Percentiles rank a stretch among this genome's conserved stretches.
phyloP scores from a whole-genome alignment of 768 basidiomycete genomes.

The Mrakia blollopis region DNA sequence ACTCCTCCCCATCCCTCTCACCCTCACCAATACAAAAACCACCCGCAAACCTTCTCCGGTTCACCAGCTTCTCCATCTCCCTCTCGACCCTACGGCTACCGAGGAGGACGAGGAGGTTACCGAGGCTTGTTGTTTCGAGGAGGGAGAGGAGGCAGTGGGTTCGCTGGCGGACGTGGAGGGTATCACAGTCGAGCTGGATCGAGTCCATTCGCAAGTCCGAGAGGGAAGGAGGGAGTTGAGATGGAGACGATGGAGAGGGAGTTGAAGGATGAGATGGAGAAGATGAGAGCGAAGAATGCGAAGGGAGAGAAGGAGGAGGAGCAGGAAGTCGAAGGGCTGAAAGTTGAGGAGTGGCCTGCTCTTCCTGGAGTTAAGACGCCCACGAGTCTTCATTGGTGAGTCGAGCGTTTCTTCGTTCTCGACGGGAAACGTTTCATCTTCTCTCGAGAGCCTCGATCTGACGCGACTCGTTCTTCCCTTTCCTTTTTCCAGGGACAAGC shows the following conservation, averaged over 20 bases:
- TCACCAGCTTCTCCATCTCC: not conserved
- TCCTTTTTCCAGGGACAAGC: not conserved
- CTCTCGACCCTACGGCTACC: not conserved
- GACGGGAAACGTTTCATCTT: rapidly evolving
- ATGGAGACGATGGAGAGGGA: not conserved
- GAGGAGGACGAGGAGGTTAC: slow-evolving; percentile 12
- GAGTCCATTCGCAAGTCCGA: not conserved
- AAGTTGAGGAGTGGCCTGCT: slow-evolving; percentile 5
- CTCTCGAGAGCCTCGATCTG: not conserved
- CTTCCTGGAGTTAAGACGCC: slow-evolving; percentile 10
- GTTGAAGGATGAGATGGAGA: not conserved
- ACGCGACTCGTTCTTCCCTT: not conserved
- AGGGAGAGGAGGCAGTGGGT: not conserved
- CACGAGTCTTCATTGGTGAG: not conserved
- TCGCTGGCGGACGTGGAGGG: not conserved
- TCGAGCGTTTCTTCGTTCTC: no score
- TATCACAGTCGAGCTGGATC: not conserved
- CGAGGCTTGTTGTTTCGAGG: not conserved
- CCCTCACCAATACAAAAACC: not conserved
- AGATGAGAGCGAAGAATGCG: not conserved
- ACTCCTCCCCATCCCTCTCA: not conserved
- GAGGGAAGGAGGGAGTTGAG: not conserved
- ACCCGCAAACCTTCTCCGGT: not conserved
- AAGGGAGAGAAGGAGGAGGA: not conserved
- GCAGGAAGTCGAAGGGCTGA: not conserved